These are phyloP conservation scores for Plectosphaerella plurivora DNA, from an alignment of 2,329 filamentous ascomycete genomes.

Conservation along the genomic window DNA sequence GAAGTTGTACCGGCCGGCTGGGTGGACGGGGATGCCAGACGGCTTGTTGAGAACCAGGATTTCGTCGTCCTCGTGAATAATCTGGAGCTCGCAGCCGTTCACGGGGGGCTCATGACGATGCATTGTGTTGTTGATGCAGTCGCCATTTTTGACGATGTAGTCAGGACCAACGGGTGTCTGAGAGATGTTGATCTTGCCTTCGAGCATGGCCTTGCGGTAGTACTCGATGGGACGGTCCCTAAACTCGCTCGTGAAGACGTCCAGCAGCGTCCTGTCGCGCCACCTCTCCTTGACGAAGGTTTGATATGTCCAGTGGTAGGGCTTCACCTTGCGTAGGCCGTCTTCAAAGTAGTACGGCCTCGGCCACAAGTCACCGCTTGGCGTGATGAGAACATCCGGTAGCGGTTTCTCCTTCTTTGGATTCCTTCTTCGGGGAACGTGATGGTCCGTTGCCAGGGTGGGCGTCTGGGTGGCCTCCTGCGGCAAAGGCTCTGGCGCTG, in stretches of 20 bases:
- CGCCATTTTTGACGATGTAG: slow-evolving; percentile 78
- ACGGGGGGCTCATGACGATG: slow-evolving; percentile 96
- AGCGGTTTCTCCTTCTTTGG: neutral
- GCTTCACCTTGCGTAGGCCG: slow-evolving; percentile 75
- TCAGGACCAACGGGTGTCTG: slow-evolving; percentile 63
- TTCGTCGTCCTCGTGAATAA: slow-evolving; percentile 88
- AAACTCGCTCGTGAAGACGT: slow-evolving; percentile 90
- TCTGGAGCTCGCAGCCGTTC: slow-evolving; percentile 69
- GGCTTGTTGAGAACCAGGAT: slow-evolving; percentile 98
- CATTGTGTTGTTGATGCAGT: slow-evolving; percentile 86
- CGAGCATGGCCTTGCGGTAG: slow-evolving; percentile 79
- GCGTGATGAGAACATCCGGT: slow-evolving; percentile 22
- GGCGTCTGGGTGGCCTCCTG: neutral
- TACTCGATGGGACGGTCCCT: slow-evolving; percentile 82
- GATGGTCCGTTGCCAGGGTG: too few species aligned
- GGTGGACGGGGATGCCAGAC: slow-evolving; percentile 89
- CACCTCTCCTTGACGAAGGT: slow-evolving; percentile 93
- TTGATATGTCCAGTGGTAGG: slow-evolving; percentile 93
- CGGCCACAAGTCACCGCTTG: slow-evolving; percentile 38
- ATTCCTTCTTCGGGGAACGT: neutral
- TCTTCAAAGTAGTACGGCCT: slow-evolving; percentile 79
- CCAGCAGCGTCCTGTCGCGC: slow-evolving; percentile 74
- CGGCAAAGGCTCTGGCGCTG: neutral
- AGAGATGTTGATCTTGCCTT: slow-evolving; percentile 76
- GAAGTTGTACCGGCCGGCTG: slow-evolving; percentile 91